These are phyloP conservation scores for Paratinospora sagittata DNA, from an alignment of 164 flowering plant genomes.

Conservation along the genomic window DNA sequence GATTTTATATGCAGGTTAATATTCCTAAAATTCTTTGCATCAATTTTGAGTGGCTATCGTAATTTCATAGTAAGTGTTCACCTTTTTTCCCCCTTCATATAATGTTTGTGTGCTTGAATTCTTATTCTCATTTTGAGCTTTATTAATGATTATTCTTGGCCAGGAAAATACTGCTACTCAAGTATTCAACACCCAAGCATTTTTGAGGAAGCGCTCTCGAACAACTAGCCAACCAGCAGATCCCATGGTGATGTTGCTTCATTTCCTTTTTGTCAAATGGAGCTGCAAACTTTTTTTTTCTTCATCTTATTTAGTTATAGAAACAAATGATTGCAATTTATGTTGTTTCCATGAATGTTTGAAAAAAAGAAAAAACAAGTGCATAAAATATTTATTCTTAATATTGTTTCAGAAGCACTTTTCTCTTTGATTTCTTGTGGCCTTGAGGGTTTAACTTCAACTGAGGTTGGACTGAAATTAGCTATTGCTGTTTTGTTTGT, in stretches of 20 bases:
- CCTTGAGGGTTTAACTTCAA: background rate
- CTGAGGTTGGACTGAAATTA: slow-evolving; percentile 4
- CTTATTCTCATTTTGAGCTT: slow-evolving; percentile 1
- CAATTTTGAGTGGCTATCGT: slow-evolving; percentile 92
- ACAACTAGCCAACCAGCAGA: slow-evolving; percentile 83
- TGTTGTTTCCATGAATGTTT: background rate
- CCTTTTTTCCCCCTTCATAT: background rate
- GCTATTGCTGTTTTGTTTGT: background rate
- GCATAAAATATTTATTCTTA: background rate
- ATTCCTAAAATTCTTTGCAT: slow-evolving; percentile 87
- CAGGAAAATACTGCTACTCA: slow-evolving; percentile 78
- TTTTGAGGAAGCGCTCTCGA: slow-evolving; percentile 87
- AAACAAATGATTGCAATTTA: background rate
- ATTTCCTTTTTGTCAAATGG: background rate
- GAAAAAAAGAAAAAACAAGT: background rate
- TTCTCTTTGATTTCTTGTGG: background rate
- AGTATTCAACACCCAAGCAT: slow-evolving; percentile 85
- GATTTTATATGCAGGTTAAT: slow-evolving; percentile 61
- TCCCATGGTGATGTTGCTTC: slow-evolving; percentile 56
- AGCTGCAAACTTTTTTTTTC: background rate
- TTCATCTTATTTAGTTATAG: background rate
- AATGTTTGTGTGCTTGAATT: background rate
- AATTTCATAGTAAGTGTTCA: slow-evolving; percentile 73
- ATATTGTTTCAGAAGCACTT: background rate
- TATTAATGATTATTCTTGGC: slow-evolving; percentile 12